Conservation (phyloP, 1,284 basidiomycete species). For the Ganoderma resinaceum region DNA sequence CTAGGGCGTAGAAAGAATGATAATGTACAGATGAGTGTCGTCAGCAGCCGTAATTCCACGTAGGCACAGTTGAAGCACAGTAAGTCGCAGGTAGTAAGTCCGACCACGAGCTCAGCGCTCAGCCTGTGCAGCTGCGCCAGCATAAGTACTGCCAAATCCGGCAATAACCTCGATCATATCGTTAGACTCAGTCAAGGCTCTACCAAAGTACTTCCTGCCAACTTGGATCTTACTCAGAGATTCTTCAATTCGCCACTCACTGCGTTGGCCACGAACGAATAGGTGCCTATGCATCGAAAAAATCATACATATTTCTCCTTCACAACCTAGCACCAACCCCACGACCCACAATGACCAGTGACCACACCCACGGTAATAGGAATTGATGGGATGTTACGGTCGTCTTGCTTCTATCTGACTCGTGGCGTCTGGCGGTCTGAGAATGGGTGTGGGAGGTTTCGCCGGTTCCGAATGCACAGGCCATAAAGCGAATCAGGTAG, state of each 20-base stretch:
- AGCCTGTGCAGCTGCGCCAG: neutral
- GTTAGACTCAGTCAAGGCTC: too few species aligned
- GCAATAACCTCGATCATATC: neutral
- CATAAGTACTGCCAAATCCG: neutral
- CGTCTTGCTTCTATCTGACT: neutral
- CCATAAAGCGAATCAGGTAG: neutral
- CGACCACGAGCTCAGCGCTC: too few species aligned
- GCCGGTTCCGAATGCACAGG: neutral
- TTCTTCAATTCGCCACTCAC: too few species aligned
- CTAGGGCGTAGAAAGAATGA: neutral
- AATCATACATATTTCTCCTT: too few species aligned
- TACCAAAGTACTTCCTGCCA: neutral
- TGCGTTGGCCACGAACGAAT: too few species aligned
- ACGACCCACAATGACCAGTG: too few species aligned
- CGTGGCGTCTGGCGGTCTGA: neutral
- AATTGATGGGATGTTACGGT: too few species aligned
- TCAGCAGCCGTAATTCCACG: constrained; percentile 8
- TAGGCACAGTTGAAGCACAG: neutral
- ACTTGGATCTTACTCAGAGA: too few species aligned
- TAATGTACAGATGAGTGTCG: constrained; percentile 7
- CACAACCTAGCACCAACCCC: too few species aligned
- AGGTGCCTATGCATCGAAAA: too few species aligned
- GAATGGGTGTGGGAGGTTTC: neutral
- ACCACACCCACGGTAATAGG: too few species aligned
- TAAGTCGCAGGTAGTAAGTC: neutral